phyloP scores from a whole-genome alignment of 192 early-diverging fungal species.

The Backusella parvicylindrica region DNA sequence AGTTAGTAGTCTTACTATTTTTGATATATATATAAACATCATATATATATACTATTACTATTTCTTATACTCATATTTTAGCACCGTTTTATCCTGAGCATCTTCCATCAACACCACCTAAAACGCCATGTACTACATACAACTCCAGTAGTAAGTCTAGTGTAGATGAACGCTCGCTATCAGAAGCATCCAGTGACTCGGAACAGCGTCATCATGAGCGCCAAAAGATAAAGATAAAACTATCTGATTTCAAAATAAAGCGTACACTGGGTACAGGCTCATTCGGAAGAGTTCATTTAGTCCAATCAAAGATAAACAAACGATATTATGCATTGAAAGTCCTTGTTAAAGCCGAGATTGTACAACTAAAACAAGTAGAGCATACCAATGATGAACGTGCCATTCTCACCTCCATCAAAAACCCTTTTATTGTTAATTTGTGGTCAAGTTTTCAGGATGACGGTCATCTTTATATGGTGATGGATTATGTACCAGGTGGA shows the following conservation, averaged over 20 bases:
- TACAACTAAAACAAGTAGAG: slow-evolving; percentile 91
- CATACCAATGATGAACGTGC: slow-evolving; percentile 93
- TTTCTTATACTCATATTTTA: neutral
- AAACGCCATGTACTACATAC: neutral
- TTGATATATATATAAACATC: neutral
- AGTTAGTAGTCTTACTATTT: neutral
- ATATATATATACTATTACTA: neutral
- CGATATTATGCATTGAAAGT: slow-evolving; percentile 94
- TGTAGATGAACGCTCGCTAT: neutral
- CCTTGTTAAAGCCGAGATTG: slow-evolving; percentile 84
- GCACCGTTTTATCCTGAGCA: neutral
- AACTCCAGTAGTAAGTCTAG: neutral
- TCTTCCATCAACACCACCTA: neutral
- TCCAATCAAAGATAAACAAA: slow-evolving; percentile 64
- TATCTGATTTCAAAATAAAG: neutral
- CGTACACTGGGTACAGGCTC: slow-evolving; percentile 83
- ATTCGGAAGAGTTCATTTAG: slow-evolving; percentile 93
- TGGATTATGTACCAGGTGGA: slow-evolving; percentile 86
- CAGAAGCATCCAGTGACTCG: neutral
- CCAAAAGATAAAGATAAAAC: neutral
- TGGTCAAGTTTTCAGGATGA: slow-evolving; percentile 87
- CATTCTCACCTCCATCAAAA: slow-evolving; percentile 75
- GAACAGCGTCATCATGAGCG: neutral
- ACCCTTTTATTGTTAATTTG: slow-evolving; percentile 86
- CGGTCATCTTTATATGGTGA: slow-evolving; percentile 77